These are phyloP conservation scores for Phytophthora parvispora DNA, from an alignment of 352 stramenopile species.

Conservation along the genomic window DNA sequence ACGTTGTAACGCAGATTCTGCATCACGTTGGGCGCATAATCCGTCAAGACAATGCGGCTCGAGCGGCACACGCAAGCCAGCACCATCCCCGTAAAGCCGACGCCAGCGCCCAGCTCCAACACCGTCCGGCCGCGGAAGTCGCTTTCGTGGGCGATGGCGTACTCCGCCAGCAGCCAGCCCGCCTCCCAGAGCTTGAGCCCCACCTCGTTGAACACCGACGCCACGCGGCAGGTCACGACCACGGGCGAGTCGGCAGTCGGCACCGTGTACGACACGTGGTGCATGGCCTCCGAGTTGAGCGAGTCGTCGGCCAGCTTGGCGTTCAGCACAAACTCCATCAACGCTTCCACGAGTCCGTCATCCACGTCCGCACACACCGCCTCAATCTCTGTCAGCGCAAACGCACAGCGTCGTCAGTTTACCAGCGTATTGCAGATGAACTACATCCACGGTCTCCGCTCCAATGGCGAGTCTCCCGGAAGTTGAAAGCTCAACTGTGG, in stretches of 20 bases:
- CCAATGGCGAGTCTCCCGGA: too few relatives aligned
- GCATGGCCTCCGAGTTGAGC: constrained; percentile 66
- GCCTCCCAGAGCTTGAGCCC: constrained; percentile 89
- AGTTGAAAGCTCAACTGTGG: too few relatives aligned
- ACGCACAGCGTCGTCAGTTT: background rate
- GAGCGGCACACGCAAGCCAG: constrained; percentile 53
- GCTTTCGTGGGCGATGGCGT: constrained; percentile 58
- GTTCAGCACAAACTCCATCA: constrained; percentile 71
- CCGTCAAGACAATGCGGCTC: constrained; percentile 65
- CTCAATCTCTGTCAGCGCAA: constrained; percentile 63
- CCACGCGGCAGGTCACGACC: constrained; percentile 80
- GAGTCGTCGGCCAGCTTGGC: constrained; percentile 37
- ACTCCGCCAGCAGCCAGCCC: constrained; percentile 82
- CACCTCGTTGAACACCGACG: constrained; percentile 86
- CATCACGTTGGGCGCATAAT: constrained; percentile 88
- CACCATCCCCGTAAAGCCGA: constrained; percentile 76
- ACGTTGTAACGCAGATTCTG: constrained; percentile 87
- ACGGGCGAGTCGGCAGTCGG: constrained; percentile 12
- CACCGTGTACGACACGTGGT: constrained; percentile 79
- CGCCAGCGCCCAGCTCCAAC: constrained; percentile 78
- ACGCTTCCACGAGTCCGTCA: constrained; percentile 58
- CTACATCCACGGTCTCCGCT: background rate
- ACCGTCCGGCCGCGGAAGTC: constrained; percentile 64
- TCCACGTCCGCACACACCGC: constrained; percentile 45
- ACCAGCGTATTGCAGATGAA: background rate